Evolutionary conservation across 1,284 basidiomycete genomes (phyloP).

Genomic region (Papiliotrema fonsecae): DNA sequence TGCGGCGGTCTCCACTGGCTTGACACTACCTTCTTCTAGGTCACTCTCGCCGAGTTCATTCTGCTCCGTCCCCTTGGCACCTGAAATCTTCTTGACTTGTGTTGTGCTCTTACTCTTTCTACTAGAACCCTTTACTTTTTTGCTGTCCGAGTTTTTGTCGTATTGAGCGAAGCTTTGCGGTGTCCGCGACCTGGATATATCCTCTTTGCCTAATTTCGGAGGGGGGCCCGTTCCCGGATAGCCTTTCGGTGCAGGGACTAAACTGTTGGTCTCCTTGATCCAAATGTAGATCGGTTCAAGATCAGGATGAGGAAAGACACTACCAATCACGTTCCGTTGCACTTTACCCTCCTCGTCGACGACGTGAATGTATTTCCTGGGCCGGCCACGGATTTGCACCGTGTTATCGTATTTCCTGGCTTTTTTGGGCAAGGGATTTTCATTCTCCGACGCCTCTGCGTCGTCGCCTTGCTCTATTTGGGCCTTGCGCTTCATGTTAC

Average conservation of each 20-base stretch:
- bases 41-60: no score
- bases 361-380: slow-evolving; percentile 38
- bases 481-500: neutral
- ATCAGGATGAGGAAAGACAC: slow-evolving; percentile 18
- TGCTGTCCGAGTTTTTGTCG: neutral
- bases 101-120: slow-evolving; percentile 1
- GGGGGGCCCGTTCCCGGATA: slow-evolving; percentile 32
- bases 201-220: slow-evolving; percentile 18
- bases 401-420: slow-evolving; percentile 24
- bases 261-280: slow-evolving; percentile 13
- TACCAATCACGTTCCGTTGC: slow-evolving; percentile 27
- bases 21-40: slow-evolving; percentile 7
- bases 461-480: neutral
- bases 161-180: slow-evolving; percentile 22
- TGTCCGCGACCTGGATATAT: slow-evolving; percentile 17
- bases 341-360: slow-evolving; percentile 32
- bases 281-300: slow-evolving; percentile 32
- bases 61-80: slow-evolving; percentile 4
- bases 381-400: slow-evolving; percentile 35
- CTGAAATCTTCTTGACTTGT: slow-evolving; percentile 2
- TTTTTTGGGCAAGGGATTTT: neutral
- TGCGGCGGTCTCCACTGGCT: neutral
- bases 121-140: neutral
- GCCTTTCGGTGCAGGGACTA: slow-evolving; percentile 24
- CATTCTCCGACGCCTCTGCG: neutral